Percentiles rank a stretch among this genome's conserved stretches.
phyloP scores from a whole-genome alignment of 345 rosid genomes.

The Arabidopsis arenosa region DNA sequence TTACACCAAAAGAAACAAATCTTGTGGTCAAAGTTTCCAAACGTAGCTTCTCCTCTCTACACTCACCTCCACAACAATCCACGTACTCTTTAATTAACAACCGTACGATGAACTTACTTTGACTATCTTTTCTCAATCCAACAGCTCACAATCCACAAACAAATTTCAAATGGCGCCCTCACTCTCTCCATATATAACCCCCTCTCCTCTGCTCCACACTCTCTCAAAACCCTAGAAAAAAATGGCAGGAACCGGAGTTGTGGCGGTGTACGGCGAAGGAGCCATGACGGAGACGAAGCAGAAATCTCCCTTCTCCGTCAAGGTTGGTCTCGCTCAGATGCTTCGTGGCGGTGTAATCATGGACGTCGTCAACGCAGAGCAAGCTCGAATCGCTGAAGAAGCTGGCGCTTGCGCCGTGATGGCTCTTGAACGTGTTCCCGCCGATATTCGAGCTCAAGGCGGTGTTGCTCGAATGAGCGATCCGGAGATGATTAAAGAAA shows the following conservation, averaged over 20 bases:
- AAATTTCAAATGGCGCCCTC: conserved; percentile 17
- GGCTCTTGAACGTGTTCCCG: conserved; percentile 78
- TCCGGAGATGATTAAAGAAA: conserved; percentile 67
- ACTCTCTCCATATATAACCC: conserved; percentile 18
- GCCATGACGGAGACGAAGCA: conserved; percentile 65
- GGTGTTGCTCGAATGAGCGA: conserved; percentile 78
- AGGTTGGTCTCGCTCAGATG: conserved; percentile 80
- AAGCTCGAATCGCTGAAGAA: conserved; percentile 72
- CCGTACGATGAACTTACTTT: conserved; percentile 24
- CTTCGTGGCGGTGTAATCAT: conserved; percentile 78
- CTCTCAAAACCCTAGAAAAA: background rate
- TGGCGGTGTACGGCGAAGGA: conserved; percentile 66
- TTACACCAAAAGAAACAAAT: conserved; percentile 16
- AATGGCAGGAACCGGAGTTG: conserved; percentile 67
- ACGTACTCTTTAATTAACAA: background rate
- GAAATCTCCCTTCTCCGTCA: conserved; percentile 66
- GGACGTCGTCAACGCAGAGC: conserved; percentile 70
- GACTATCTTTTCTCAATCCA: background rate
- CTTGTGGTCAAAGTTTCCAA: conserved; percentile 34
- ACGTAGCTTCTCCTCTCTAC: conserved; percentile 1
- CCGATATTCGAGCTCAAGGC: conserved; percentile 68
- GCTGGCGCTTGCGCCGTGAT: conserved; percentile 81
- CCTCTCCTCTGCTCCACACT: conserved; percentile 1
- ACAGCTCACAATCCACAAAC: background rate
- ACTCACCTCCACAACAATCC: background rate